Base-by-base conservation (phyloP, 2,329 filamentous ascomycete genomes). In the Sporothrix brasiliensis region DNA sequence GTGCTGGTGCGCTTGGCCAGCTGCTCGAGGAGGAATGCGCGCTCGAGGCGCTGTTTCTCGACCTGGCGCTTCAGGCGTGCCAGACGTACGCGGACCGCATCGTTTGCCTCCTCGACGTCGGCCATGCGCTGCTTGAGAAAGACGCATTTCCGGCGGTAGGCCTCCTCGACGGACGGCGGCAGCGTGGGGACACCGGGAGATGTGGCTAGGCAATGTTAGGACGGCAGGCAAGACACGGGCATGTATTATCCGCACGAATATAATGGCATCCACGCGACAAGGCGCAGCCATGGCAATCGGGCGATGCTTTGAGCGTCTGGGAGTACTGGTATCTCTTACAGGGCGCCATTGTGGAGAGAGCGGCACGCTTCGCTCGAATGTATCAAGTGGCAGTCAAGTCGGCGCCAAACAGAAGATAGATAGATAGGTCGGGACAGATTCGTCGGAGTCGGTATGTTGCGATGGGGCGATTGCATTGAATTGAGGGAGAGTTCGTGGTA, bases 141-240 rank as follows among this genome's bases (percentile, higher is more conserved):
- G 78, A 97, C 93, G 80, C 94, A 98, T 88, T 99, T 98, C 74
- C 92, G 89, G 77, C 95, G 93, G 81, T 98, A 99, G 67, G 94
- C 94, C 79, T 94, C 91, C 81, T 99, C 94, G 73, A 98, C 93
- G 19, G 93, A 97, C 19, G 95, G 94, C 24, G 94, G 93, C 4
- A 91, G 84, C 53, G 87, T 81, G 19, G 88, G 87, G 47, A 63
- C 58, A 30, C 50, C 44, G 14, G 68, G 54, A 27, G 67, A 68
- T 52, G 65, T 24, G 30, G 60, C 67, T 69, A 21, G 27, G 14
- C 41, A 7, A 11, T 34, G 69, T 58, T 61, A 53, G 30, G n/a
- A 16, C 27, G 5, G 52, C 13, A 27, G 3, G 24, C 13, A 13
- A 30, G 52, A 34, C 34, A 9, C 7, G 34, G 34, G 7, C 34